Conservation (phyloP, 2,329 filamentous ascomycete species). For the Diaporthe australafricana region DNA sequence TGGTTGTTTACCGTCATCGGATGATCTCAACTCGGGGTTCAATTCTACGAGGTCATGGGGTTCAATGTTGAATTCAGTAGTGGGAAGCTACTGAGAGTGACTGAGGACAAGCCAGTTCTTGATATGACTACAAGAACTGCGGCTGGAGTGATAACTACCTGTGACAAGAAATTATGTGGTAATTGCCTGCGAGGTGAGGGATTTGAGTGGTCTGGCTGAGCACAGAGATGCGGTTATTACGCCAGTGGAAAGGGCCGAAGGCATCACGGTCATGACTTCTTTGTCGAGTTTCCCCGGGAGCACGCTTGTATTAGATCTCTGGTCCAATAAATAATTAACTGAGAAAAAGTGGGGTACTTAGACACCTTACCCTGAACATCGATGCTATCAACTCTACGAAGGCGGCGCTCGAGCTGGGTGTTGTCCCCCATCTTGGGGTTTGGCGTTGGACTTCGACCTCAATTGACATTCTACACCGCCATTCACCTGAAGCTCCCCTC, state of each 20-base stretch:
- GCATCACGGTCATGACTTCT: background rate
- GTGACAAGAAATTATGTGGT: background rate
- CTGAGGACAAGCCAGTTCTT: background rate
- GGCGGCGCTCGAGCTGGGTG: background rate
- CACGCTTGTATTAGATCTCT: background rate
- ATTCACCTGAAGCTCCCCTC: background rate
- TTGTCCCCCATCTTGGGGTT: background rate
- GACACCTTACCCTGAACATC: too few species aligned
- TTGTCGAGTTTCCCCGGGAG: background rate
- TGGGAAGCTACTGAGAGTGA: background rate
- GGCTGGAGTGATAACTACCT: background rate
- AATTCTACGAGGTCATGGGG: too few species aligned
- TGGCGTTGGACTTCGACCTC: too few species aligned
- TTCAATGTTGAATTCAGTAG: too few species aligned
- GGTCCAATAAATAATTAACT: background rate
- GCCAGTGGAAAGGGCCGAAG: background rate
- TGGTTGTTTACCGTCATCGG: too few species aligned
- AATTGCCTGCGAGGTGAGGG: background rate
- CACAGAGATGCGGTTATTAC: background rate
- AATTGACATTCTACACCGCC: background rate
- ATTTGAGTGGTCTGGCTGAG: background rate
- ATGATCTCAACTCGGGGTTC: too few species aligned
- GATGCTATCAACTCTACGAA: background rate
- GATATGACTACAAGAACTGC: background rate
- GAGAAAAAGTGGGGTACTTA: background rate